Conservation (phyloP, 176 grass and related monocot species). For the Lolium perenne region DNA sequence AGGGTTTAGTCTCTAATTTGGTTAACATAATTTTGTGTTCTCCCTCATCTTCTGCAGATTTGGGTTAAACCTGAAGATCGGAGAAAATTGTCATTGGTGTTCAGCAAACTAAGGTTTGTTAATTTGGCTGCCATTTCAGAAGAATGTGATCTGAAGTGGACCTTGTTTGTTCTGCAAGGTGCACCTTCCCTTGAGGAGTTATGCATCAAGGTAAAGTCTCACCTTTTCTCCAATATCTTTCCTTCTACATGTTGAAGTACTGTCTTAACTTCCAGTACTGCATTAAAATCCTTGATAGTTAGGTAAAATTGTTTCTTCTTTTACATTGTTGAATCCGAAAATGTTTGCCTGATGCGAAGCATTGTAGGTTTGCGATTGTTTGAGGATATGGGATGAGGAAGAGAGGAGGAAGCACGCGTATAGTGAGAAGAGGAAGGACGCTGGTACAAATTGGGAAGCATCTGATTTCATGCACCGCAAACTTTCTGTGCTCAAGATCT, state of each 20-base stretch:
- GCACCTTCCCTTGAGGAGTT: slow-evolving; percentile 12
- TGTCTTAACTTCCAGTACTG: background rate
- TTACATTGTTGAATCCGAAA: background rate
- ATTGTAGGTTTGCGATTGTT: background rate
- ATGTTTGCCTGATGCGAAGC: background rate
- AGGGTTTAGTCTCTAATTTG: background rate
- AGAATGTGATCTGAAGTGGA: background rate
- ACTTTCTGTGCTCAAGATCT: background rate
- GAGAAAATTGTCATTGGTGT: background rate
- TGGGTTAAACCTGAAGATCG: slow-evolving; percentile 16
- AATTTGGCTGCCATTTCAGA: background rate
- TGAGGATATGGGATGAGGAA: background rate
- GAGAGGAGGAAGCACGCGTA: background rate
- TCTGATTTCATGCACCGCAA: slow-evolving; percentile 14
- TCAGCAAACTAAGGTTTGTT: background rate
- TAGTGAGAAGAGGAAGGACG: background rate
- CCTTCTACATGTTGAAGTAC: background rate
- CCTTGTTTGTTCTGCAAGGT: background rate
- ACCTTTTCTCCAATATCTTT: background rate
- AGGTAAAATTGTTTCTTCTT: background rate
- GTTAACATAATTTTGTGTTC: background rate
- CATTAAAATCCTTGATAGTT: background rate
- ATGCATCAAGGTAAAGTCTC: background rate
- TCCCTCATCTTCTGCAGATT: background rate
- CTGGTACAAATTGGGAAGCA: background rate